Evolutionary conservation across 768 basidiomycete genomes (phyloP).

Genomic region (Naematelia encephala): DNA sequence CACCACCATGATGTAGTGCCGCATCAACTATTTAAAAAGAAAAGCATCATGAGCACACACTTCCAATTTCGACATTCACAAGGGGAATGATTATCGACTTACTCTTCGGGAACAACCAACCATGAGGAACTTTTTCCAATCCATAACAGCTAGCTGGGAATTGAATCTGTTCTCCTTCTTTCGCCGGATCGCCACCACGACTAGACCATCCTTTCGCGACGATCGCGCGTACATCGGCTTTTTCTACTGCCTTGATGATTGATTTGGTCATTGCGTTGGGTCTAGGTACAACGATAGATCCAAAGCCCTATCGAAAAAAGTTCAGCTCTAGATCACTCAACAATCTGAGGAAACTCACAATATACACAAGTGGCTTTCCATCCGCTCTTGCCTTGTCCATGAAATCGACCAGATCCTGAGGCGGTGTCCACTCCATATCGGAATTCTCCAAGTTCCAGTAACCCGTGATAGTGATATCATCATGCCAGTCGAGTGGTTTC

Average conservation of each 20-base stretch:
- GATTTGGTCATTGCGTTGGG: constrained; percentile 59
- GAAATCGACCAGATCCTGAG: constrained; percentile 57
- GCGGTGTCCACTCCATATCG: constrained; percentile 61
- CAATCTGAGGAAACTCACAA: constrained; percentile 49
- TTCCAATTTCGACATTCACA: too few relatives aligned
- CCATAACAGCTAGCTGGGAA: constrained; percentile 54
- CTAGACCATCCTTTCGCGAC: constrained; percentile 68
- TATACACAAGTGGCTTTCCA: constrained; percentile 64
- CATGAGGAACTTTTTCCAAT: constrained; percentile 67
- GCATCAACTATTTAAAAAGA: constrained; percentile 63
- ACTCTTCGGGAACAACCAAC: constrained; percentile 53
- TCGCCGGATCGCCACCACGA: constrained; percentile 52
- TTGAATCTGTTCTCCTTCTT: constrained; percentile 53
- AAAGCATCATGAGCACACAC: constrained; percentile 65
- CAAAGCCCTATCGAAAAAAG: constrained; percentile 56
- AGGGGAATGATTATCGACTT: constrained; percentile 54
- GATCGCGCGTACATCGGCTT: constrained; percentile 65
- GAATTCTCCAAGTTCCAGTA: constrained; percentile 68
- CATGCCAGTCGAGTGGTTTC: constrained; percentile 68
- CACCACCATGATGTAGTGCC: constrained; percentile 66
- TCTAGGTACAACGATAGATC: constrained; percentile 65
- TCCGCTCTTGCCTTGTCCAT: constrained; percentile 61
- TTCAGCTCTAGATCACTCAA: constrained; percentile 10
- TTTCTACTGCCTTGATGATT: constrained; percentile 62
- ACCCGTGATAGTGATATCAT: constrained; percentile 54